These are phyloP conservation scores for Anisodus tanguticus DNA, from an alignment of 257 asterid genomes.

Conservation along the genomic window DNA sequence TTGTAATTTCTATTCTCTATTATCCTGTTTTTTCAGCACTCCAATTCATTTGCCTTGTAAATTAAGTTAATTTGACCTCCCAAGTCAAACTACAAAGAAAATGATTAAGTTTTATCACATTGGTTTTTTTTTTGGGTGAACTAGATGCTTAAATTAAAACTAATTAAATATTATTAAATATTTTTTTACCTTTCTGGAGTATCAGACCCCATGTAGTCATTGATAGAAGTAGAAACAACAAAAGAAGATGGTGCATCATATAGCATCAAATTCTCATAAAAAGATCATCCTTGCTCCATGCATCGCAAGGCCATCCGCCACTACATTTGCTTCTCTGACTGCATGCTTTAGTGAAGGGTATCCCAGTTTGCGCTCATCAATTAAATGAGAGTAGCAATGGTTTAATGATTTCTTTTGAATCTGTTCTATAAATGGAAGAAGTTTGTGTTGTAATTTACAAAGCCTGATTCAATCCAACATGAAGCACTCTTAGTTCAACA, in stretches of 20 bases:
- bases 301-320: background rate
- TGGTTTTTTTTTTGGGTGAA: background rate
- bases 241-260: background rate
- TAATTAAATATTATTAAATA: background rate
- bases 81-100: background rate
- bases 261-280: background rate
- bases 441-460: background rate
- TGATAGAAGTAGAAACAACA: background rate
- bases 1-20: background rate
- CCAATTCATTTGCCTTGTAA: background rate
- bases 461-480: background rate
- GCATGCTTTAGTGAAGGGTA: background rate
- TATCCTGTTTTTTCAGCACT: background rate
- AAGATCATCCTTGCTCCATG: background rate
- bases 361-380: background rate
- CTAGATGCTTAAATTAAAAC: background rate
- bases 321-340: slow-evolving; percentile 5
- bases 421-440: background rate
- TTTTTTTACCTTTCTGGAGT: background rate
- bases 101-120: background rate
- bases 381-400: background rate
- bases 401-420: background rate
- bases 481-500: background rate
- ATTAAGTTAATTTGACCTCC: background rate
- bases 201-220: background rate